Conservation (phyloP, 345 rosid genomes). For the Carallia brachiata region DNA sequence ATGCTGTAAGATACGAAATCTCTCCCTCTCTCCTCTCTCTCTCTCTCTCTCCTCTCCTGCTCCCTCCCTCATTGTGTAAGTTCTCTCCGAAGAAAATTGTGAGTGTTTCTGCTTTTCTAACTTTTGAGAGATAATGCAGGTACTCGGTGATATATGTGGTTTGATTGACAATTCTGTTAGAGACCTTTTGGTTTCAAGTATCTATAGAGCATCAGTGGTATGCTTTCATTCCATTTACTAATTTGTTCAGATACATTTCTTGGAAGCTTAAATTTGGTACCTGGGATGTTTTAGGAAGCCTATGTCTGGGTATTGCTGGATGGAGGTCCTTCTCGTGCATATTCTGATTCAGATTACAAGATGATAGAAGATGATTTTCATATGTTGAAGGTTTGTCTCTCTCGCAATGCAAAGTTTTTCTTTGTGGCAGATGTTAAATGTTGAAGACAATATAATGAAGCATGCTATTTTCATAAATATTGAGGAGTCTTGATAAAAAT, state of each 20-base stretch:
- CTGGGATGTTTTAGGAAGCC: conserved; percentile 54
- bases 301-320: conserved; percentile 80
- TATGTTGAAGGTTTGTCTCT: conserved; percentile 54
- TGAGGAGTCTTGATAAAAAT: too few species aligned
- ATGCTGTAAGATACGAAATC: conserved; percentile 52
- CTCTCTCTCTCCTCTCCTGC: neutral
- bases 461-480: too few species aligned
- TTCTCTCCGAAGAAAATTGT: neutral
- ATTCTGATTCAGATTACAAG: conserved; percentile 66
- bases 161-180: conserved; percentile 68
- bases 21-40: conserved; percentile 15
- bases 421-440: neutral
- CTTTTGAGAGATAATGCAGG: conserved; percentile 45
- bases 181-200: conserved; percentile 78
- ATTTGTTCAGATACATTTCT: neutral
- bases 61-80: neutral
- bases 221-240: conserved; percentile 6
- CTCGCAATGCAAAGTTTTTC: neutral
- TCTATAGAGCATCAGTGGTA: conserved; percentile 75
- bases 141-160: conserved; percentile 70
- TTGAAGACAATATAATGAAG: too few species aligned
- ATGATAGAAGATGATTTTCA: conserved; percentile 83
- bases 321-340: conserved; percentile 94
- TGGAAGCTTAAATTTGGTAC: conserved; percentile 8
- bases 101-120: conserved; percentile 15